Base-by-base conservation (phyloP, 169 alveolate genomes). In the Eimeria acervulina region DNA sequence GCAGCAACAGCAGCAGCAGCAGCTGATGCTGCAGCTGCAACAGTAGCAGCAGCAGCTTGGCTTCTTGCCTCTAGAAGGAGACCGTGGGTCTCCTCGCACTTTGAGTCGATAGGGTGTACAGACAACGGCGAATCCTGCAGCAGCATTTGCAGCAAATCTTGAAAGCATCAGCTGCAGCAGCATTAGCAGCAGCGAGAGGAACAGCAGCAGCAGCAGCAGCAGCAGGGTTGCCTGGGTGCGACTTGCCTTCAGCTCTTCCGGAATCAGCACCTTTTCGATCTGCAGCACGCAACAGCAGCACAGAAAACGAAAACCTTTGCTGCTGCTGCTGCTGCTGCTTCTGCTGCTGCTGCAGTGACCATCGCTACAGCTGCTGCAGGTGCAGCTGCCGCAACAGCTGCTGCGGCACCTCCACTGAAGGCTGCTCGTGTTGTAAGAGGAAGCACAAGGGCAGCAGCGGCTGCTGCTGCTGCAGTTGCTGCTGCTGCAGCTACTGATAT, bases 391-490 rank as follows among this genome's bases (percentile, higher is more conserved):
- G 55, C 55, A 47, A 47, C 55, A 47, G 55, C 19, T 47, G 12
- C 5, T 12, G 55, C 19, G 5, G 12, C 5, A 5, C 21, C 5
- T 47, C 12, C 5, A 7, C 55, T 47, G 55, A 5, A 47, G 55
- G 55, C 12, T 47, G 5, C 12, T 47, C 19, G 55, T 47, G 55
- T 12, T 47, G 55, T 5, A 47, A 47, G 55, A 5, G 12, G 12
- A 47, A 12, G 55, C 55, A 47, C 5, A 47, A 47, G 55, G 55
- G 19, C 55, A 47, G 55, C 55, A 23, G 84, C 51, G 6, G 84
- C 42, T 15, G 84, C 84, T n/a, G 84, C 84, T 72, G 84, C 84
- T 72, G 84, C 84, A 33, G 42, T 44, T 10, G 84, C 84, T 6
- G 84, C 51, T n/a, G 84, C 52, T 10, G 84, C 42, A 36, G 51